Percentiles rank a stretch among this genome's conserved stretches.
phyloP scores from a whole-genome alignment of 768 basidiomycete genomes.

The Termitomyces sp. region DNA sequence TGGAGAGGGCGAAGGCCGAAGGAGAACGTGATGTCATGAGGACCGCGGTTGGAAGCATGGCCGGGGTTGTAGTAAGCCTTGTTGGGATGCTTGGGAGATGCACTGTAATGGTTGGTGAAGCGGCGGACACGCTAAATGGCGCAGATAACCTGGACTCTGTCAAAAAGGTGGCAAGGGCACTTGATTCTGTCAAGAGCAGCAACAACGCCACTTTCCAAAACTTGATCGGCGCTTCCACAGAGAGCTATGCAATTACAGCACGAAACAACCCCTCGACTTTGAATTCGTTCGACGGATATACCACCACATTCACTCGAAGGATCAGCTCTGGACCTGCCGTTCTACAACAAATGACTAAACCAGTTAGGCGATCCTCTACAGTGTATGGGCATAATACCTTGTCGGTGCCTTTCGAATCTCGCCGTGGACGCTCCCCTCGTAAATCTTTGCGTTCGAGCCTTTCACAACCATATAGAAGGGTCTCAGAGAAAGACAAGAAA shows the following conservation, averaged over 20 bases:
- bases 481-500: conserved; percentile 60
- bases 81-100: conserved; percentile 78
- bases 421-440: conserved; percentile 57
- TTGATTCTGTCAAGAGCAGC: conserved; percentile 52
- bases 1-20: conserved; percentile 64
- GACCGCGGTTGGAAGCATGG: conserved; percentile 58
- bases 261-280: conserved; percentile 28
- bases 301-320: conserved; percentile 40
- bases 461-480: conserved; percentile 54
- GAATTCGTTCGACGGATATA: conserved; percentile 47
- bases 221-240: conserved; percentile 63
- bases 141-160: conserved; percentile 24
- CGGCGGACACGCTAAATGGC: conserved; percentile 32
- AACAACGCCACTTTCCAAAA: conserved; percentile 67
- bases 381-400: conserved; percentile 31
- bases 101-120: conserved; percentile 64
- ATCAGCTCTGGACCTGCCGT: conserved; percentile 45
- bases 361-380: conserved; percentile 34
- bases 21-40: conserved; percentile 59
- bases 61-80: conserved; percentile 61
- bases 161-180: conserved; percentile 41
- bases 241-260: conserved; percentile 41
- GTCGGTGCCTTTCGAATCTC: conserved; percentile 42
- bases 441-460: conserved; percentile 69
- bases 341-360: conserved; percentile 23